These are phyloP conservation scores for Blastomyces gilchristii DNA, from an alignment of 2,329 filamentous ascomycete species.

Conservation along the genomic window DNA sequence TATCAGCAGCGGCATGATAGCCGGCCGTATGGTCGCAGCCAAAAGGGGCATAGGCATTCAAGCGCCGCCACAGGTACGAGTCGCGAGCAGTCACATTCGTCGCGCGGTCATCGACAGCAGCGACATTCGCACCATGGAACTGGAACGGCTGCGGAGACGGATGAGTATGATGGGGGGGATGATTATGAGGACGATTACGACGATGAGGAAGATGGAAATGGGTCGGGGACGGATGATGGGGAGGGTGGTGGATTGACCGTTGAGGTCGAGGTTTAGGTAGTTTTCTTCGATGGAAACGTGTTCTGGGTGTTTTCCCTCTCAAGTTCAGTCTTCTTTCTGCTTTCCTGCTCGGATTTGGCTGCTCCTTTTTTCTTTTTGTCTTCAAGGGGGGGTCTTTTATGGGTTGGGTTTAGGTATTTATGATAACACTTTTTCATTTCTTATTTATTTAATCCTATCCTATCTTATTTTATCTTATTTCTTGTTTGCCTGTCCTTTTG, in stretches of 20 bases:
- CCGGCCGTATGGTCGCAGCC: not conserved
- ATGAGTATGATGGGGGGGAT: conserved; percentile 15
- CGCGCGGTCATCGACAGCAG: conserved; percentile 5
- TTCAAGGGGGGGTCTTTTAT: not conserved
- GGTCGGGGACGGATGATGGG: conserved; percentile 12
- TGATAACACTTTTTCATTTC: not conserved
- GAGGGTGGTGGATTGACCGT: conserved; percentile 13
- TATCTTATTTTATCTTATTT: not conserved
- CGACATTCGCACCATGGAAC: not conserved
- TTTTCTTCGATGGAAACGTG: not conserved
- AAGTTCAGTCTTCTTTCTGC: not conserved
- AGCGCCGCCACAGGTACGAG: not conserved
- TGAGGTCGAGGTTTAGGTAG: conserved; percentile 16
- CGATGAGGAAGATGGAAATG: conserved; percentile 14
- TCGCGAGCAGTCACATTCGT: conserved; percentile 1
- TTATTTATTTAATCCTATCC: too few species aligned
- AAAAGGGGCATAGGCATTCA: not conserved
- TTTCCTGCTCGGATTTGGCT: not conserved
- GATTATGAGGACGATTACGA: conserved; percentile 10
- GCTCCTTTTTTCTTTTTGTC: not conserved
- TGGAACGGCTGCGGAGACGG: conserved; percentile 36
- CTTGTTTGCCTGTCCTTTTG: not conserved
- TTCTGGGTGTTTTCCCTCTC: not conserved
- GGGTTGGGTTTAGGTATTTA: not conserved
- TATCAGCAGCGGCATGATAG: not conserved